Conservation (phyloP, 1,284 basidiomycete genomes). For the Heterobasidion parviporum region DNA sequence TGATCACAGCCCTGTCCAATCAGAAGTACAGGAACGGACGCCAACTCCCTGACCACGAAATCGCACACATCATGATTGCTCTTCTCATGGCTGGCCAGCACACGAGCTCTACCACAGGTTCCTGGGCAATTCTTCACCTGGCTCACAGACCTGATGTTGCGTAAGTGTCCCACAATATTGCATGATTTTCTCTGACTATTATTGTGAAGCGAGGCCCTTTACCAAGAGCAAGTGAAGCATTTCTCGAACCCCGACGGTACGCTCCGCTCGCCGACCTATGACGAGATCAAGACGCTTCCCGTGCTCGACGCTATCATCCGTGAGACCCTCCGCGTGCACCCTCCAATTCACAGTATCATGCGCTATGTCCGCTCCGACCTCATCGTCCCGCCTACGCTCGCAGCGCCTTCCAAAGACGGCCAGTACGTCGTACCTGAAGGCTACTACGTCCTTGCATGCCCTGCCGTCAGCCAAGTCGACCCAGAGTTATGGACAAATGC, state of each 20-base stretch:
- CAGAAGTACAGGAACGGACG: conserved; percentile 86
- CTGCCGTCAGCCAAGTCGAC: conserved; percentile 87
- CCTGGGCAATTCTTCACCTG: conserved; percentile 90
- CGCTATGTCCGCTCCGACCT: conserved; percentile 86
- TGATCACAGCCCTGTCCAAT: conserved; percentile 84
- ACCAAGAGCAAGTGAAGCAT: conserved; percentile 82
- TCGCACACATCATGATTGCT: conserved; percentile 96
- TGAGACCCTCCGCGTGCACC: conserved; percentile 88
- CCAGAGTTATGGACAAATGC: conserved; percentile 77
- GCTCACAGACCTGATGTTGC: conserved; percentile 74
- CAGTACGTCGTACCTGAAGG: conserved; percentile 88
- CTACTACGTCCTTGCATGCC: conserved; percentile 86
- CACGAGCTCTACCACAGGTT: conserved; percentile 87
- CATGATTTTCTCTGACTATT: not conserved
- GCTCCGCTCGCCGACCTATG: conserved; percentile 79
- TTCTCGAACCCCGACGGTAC: conserved; percentile 79
- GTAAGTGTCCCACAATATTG: conserved; percentile 35
- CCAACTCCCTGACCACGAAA: conserved; percentile 78
- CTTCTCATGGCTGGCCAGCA: conserved; percentile 98
- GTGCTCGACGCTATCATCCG: conserved; percentile 86
- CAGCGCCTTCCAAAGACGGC: conserved; percentile 66
- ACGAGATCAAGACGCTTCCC: conserved; percentile 79
- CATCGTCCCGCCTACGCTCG: conserved; percentile 74
- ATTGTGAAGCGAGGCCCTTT: conserved; percentile 60
- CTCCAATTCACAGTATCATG: conserved; percentile 89